Evolutionary conservation across 2,329 filamentous ascomycete species (phyloP).

Genomic region (Calonectria multiphialidica): DNA sequence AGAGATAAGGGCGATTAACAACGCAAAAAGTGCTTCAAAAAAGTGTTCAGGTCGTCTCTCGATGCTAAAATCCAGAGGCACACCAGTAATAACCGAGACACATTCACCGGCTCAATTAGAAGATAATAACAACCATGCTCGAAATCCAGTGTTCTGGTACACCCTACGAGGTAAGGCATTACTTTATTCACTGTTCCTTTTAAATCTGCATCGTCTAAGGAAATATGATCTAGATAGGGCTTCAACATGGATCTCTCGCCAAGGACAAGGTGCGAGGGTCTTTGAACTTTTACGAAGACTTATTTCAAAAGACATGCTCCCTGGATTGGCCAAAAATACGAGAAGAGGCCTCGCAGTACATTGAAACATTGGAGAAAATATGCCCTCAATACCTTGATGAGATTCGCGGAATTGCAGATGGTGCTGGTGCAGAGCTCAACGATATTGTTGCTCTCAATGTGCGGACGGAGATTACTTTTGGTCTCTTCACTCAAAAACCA

Average conservation of each 20-base stretch:
- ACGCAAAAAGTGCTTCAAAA: too few species aligned
- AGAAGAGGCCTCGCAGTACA: conserved; percentile 28
- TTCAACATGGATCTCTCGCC: background rate
- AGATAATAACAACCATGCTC: background rate
- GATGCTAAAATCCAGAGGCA: too few species aligned
- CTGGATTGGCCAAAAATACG: conserved; percentile 31
- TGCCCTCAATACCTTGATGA: conserved; percentile 45
- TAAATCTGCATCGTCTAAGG: background rate
- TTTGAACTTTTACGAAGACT: conserved; percentile 26
- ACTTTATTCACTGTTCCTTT: background rate
- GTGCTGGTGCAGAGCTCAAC: conserved; percentile 56
- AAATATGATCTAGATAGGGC: background rate
- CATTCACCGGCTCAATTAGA: background rate
- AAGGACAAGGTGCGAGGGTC: conserved; percentile 25
- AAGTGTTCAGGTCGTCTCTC: too few species aligned
- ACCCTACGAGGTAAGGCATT: background rate
- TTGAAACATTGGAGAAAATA: conserved; percentile 19
- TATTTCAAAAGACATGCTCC: conserved; percentile 32
- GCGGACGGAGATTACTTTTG: conserved; percentile 53
- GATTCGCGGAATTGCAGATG: conserved; percentile 65
- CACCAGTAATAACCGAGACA: background rate
- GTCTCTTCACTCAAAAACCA: conserved; percentile 54
- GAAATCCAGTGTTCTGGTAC: background rate
- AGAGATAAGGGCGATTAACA: background rate
- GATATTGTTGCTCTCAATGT: conserved; percentile 70